Conservation (phyloP, 305 asterid genomes). For the Salvia sclarea region DNA sequence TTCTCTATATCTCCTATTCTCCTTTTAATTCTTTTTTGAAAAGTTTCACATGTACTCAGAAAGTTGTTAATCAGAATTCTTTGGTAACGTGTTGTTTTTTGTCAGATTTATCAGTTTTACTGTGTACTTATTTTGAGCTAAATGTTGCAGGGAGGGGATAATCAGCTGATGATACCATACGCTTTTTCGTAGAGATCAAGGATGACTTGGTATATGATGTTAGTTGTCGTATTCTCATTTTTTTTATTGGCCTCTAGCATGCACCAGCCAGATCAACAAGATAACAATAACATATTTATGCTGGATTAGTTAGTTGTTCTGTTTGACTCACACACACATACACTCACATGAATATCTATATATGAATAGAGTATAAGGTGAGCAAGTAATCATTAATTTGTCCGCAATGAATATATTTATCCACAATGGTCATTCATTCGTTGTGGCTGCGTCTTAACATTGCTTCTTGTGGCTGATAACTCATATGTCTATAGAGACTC, state of each 20-base stretch:
- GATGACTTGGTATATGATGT: slow-evolving; percentile 53
- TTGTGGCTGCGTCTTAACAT: neutral
- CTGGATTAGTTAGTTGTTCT: neutral
- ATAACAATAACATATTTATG: neutral
- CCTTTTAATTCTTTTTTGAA: neutral
- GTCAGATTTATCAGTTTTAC: neutral
- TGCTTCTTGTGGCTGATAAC: neutral
- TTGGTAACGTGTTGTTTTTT: neutral
- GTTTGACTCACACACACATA: too few species aligned
- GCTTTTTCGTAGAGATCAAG: slow-evolving; percentile 71
- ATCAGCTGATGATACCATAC: slow-evolving; percentile 91
- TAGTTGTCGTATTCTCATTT: slow-evolving; percentile 11
- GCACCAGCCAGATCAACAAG: neutral
- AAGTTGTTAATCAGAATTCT: neutral
- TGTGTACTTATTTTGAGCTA: slow-evolving; percentile 21
- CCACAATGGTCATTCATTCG: too few species aligned
- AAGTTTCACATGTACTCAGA: neutral
- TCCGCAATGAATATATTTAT: neutral
- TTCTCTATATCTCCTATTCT: slow-evolving; percentile 20
- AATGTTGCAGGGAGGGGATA: slow-evolving; percentile 71
- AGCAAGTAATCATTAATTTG: neutral
- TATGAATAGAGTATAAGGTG: neutral
- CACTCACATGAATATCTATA: too few species aligned
- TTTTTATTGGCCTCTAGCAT: slow-evolving; percentile 11
- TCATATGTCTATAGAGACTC: neutral